These are phyloP conservation scores for Phytopythium chamaehyphon DNA, from an alignment of 352 stramenopile species.

Conservation along the genomic window DNA sequence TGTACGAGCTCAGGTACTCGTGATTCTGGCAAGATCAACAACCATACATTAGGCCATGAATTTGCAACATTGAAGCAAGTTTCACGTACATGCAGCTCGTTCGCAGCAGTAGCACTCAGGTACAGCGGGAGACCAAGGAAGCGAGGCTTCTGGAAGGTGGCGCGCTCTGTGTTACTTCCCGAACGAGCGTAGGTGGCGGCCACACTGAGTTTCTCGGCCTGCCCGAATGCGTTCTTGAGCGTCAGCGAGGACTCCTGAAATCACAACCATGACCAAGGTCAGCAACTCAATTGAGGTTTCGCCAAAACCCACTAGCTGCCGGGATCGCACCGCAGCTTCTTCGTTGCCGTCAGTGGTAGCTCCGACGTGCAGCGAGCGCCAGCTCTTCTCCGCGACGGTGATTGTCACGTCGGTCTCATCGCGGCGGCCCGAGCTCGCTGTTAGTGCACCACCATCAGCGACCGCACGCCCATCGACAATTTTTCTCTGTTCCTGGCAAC, in stretches of 20 bases:
- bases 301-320: constrained; percentile 4
- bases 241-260: constrained; percentile 76
- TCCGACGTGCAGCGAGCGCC: constrained; percentile 81
- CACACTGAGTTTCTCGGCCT: constrained; percentile 82
- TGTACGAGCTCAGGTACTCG: constrained; percentile 87
- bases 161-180: constrained; percentile 80
- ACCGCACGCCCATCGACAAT: background rate
- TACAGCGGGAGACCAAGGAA: constrained; percentile 82
- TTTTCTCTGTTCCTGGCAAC: background rate
- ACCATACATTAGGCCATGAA: background rate
- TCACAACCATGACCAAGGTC: background rate
- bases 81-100: constrained; percentile 69
- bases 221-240: constrained; percentile 77
- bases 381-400: constrained; percentile 85
- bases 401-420: constrained; percentile 87
- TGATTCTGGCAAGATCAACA: constrained; percentile 44
- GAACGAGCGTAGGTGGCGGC: constrained; percentile 79
- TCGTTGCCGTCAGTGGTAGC: constrained; percentile 83
- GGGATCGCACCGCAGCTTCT: constrained; percentile 56
- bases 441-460: constrained; percentile 1
- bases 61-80: background rate
- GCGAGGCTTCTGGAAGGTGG: constrained; percentile 82
- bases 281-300: no score
- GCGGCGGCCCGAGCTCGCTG: constrained; percentile 57
- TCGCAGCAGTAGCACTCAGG: constrained; percentile 66